phyloP scores from a whole-genome alignment of 352 stramenopile species.

The Pythium angustatum region DNA sequence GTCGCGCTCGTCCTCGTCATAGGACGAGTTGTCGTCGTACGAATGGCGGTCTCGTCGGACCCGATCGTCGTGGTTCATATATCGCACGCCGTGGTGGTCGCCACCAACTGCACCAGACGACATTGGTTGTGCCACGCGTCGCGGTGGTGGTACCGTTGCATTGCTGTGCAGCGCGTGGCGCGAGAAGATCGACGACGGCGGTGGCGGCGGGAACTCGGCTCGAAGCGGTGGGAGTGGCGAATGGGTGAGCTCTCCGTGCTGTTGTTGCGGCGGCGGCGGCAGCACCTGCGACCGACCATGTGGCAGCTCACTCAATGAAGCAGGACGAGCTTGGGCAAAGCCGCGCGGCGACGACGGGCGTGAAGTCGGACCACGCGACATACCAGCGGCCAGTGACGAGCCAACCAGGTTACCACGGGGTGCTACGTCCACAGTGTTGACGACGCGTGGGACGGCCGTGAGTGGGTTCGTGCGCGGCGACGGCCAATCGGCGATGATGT shows the following conservation, averaged over 20 bases:
- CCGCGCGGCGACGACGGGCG: slow-evolving; percentile 2
- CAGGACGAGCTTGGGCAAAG: slow-evolving; percentile 1
- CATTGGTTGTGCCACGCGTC: slow-evolving; percentile 6
- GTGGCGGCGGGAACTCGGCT: slow-evolving; percentile 13
- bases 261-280: slow-evolving; percentile 6
- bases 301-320: slow-evolving; percentile 4
- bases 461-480: slow-evolving; percentile 27
- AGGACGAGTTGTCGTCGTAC: slow-evolving; percentile 13
- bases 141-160: background rate
- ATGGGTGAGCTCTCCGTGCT: slow-evolving; percentile 1
- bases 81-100: slow-evolving; percentile 1
- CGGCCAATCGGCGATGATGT: slow-evolving; percentile 68
- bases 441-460: slow-evolving; percentile 17
- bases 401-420: background rate
- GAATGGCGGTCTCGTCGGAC: slow-evolving; percentile 1
- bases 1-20: slow-evolving; percentile 21
- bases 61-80: slow-evolving; percentile 16
- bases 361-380: background rate
- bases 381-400: background rate
- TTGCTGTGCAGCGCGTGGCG: slow-evolving; percentile 21
- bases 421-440: slow-evolving; percentile 10
- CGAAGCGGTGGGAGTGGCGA: slow-evolving; percentile 13
- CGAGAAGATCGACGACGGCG: slow-evolving; percentile 20
- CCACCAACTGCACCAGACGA: slow-evolving; percentile 1
- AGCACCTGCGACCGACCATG: background rate